phyloP scores from a whole-genome alignment of 192 early-diverging fungal species.

The Podila minutissima region DNA sequence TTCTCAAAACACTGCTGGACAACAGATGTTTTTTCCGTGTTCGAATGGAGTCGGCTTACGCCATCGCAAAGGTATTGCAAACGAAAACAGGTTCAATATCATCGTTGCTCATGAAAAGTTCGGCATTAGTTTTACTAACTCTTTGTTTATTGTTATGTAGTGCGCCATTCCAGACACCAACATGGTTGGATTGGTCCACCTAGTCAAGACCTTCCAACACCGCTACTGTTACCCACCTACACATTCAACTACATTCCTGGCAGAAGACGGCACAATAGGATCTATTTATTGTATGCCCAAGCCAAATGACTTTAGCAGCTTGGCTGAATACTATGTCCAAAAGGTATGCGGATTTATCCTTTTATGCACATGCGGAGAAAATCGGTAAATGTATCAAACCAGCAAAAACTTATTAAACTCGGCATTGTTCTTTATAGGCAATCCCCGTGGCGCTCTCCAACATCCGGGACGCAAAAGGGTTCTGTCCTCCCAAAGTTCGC shows the following conservation, averaged over 20 bases:
- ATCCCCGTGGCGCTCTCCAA: constrained; percentile 78
- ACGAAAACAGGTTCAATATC: too few relatives aligned
- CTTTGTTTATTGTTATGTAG: constrained; percentile 6
- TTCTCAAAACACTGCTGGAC: constrained; percentile 83
- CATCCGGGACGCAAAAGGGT: constrained; percentile 69
- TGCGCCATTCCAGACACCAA: constrained; percentile 66
- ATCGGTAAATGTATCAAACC: too few relatives aligned
- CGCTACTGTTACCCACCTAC: constrained; percentile 72
- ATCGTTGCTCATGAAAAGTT: neutral
- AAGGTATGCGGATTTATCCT: constrained; percentile 51
- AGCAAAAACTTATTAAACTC: neutral
- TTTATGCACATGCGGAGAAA: too few relatives aligned
- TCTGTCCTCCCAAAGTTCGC: constrained; percentile 69
- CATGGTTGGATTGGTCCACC: constrained; percentile 76
- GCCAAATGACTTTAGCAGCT: constrained; percentile 88
- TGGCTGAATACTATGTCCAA: constrained; percentile 93
- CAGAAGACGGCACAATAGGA: constrained; percentile 51
- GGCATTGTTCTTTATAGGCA: constrained; percentile 48
- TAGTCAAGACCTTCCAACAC: constrained; percentile 78
- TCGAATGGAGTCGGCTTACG: constrained; percentile 80
- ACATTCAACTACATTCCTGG: constrained; percentile 31
- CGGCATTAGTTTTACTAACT: neutral
- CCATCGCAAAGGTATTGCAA: constrained; percentile 62
- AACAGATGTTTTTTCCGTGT: constrained; percentile 86
- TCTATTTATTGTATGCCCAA: constrained; percentile 68